Percentiles rank a stretch among this genome's conserved stretches.
Evolutionary conservation across 345 rosid genomes (phyloP).

Genomic region (Pistacia atlantica): DNA sequence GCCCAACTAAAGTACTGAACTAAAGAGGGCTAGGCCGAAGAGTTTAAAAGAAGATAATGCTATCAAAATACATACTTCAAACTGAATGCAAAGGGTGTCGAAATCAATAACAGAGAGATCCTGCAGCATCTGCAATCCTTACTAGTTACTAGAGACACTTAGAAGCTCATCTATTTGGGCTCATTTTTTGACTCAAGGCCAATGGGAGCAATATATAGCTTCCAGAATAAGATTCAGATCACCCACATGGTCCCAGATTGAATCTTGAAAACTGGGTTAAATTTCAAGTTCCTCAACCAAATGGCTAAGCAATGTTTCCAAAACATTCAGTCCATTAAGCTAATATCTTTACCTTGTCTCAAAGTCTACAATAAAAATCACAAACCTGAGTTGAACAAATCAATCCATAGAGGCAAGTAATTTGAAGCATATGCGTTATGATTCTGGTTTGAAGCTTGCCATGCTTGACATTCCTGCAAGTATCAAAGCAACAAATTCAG

Average conservation of each 20-base stretch:
- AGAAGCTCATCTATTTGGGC: neutral
- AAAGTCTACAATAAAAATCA: slow-evolving; percentile 11
- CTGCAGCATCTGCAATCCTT: neutral
- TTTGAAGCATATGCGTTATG: slow-evolving; percentile 72
- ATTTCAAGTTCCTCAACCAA: neutral
- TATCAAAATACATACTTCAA: no score
- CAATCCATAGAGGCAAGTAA: slow-evolving; percentile 81
- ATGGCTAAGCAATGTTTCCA: neutral
- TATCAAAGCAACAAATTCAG: neutral
- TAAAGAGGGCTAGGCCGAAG: neutral
- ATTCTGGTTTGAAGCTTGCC: slow-evolving; percentile 69
- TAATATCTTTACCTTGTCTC: neutral
- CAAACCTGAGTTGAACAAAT: slow-evolving; percentile 70
- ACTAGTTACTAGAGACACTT: neutral
- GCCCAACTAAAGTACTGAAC: neutral
- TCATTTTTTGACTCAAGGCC: neutral
- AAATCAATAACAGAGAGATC: neutral
- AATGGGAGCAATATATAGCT: neutral
- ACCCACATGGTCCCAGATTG: neutral
- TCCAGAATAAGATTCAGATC: neutral
- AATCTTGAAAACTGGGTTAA: neutral
- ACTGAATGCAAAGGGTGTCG: neutral
- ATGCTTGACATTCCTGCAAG: slow-evolving; percentile 52
- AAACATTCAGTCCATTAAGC: neutral
- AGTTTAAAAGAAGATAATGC: neutral